phyloP scores from a whole-genome alignment of 1,139 yeast genomes.

The Yamadazyma triangularis region DNA sequence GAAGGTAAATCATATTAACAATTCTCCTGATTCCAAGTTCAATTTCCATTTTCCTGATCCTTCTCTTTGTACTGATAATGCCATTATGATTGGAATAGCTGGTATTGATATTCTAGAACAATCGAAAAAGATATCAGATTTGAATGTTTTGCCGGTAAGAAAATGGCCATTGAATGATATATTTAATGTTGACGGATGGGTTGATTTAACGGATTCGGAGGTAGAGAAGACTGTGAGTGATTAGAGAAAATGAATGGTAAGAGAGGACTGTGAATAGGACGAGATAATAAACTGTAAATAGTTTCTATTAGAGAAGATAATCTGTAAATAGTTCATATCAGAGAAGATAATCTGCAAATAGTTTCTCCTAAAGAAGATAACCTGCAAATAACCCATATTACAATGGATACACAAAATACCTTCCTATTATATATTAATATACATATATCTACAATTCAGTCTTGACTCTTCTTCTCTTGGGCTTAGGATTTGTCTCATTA shows the following conservation, averaged over 20 bases:
- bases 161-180: constrained; percentile 71
- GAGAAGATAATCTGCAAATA: too few relatives aligned
- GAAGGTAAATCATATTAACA: constrained; percentile 4
- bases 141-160: constrained; percentile 55
- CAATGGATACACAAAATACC: too few relatives aligned
- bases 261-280: constrained; percentile 1
- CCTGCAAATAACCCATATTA: too few relatives aligned
- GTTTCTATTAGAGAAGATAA: too few relatives aligned
- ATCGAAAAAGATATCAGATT: constrained; percentile 41
- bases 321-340: too few relatives aligned
- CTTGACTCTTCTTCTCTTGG: too few relatives aligned
- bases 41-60: constrained; percentile 62
- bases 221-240: too few relatives aligned
- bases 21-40: constrained; percentile 7
- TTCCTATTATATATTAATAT: too few relatives aligned
- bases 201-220: constrained; percentile 8
- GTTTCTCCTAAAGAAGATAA: too few relatives aligned
- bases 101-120: constrained; percentile 80
- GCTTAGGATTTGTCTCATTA: too few relatives aligned
- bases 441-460: too few relatives aligned
- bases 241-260: constrained; percentile 1
- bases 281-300: too few relatives aligned
- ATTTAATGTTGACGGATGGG: constrained; percentile 50
- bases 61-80: constrained; percentile 85
- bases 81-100: constrained; percentile 96